These are phyloP conservation scores for Juglanconis oblonga DNA, from an alignment of 2,329 filamentous ascomycete species.

Conservation along the genomic window DNA sequence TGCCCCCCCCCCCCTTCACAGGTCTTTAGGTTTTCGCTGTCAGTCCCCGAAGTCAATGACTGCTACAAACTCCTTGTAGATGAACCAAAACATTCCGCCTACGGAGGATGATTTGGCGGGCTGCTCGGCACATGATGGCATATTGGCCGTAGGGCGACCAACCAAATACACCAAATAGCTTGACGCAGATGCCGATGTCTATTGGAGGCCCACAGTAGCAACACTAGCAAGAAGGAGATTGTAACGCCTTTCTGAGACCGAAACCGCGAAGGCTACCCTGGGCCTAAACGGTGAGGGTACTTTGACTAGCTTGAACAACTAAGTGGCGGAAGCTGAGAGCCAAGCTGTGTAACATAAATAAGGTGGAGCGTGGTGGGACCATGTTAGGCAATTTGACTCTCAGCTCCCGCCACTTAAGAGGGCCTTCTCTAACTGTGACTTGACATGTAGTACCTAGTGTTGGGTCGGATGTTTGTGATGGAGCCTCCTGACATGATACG, in stretches of 20 bases:
- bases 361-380: too few relatives aligned
- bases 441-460: not conserved
- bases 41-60: not conserved
- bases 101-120: not conserved
- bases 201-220: not conserved
- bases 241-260: not conserved
- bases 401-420: too few relatives aligned
- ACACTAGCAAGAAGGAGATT: not conserved
- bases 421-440: not conserved
- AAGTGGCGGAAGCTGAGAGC: too few relatives aligned
- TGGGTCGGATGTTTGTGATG: not conserved
- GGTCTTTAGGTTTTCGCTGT: not conserved
- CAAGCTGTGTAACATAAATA: too few relatives aligned
- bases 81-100: not conserved
- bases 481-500: not conserved
- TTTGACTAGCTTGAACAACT: not conserved
- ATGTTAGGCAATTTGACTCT: too few relatives aligned
- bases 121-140: constrained; percentile 12
- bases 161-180: not conserved
- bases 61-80: not conserved
- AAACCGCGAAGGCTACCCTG: constrained; percentile 5
- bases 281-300: not conserved
- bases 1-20: not conserved
- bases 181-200: not conserved
- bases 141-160: not conserved